phyloP scores from a whole-genome alignment of 495 filamentous ascomycete genomes.

The Neurospora sp. region DNA sequence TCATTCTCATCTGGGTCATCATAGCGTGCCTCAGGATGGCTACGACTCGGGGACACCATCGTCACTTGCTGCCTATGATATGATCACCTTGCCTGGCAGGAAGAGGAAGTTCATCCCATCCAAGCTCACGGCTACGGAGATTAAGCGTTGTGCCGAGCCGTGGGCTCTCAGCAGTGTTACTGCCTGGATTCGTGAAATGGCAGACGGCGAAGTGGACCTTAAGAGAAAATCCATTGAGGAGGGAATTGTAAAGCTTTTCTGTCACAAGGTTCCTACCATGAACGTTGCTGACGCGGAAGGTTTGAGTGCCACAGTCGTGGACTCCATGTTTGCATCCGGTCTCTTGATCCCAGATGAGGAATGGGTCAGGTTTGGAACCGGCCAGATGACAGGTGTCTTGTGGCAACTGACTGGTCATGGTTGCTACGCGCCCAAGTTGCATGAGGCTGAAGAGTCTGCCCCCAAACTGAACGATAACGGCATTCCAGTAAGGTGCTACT shows the following conservation, averaged over 20 bases:
- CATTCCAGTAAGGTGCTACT: slow-evolving; percentile 74
- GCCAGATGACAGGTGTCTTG: slow-evolving; percentile 71
- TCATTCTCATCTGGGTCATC: slow-evolving; percentile 37
- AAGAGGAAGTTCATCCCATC: slow-evolving; percentile 75
- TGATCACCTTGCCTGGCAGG: slow-evolving; percentile 60
- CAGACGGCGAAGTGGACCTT: slow-evolving; percentile 74
- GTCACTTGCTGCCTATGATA: slow-evolving; percentile 50
- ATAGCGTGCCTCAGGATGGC: slow-evolving; percentile 36
- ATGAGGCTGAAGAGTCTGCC: slow-evolving; percentile 50
- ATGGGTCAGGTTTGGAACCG: slow-evolving; percentile 86
- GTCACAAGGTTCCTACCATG: slow-evolving; percentile 96
- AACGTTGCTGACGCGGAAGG: slow-evolving; percentile 95
- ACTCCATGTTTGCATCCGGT: slow-evolving; percentile 68
- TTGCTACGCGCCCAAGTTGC: slow-evolving; percentile 78
- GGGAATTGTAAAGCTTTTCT: slow-evolving; percentile 82
- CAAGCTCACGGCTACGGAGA: slow-evolving; percentile 76
- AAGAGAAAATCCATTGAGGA: slow-evolving; percentile 74
- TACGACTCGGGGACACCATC: slow-evolving; percentile 42
- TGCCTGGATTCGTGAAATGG: slow-evolving; percentile 77
- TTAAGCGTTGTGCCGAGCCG: slow-evolving; percentile 76
- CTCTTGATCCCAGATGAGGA: slow-evolving; percentile 85
- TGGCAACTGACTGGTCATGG: slow-evolving; percentile 89
- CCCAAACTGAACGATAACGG: slow-evolving; percentile 28
- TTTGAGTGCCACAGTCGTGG: slow-evolving; percentile 67
- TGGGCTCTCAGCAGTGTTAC: slow-evolving; percentile 90